Evolutionary conservation across 805 yeast species (phyloP).

Genomic region (Debaryomyces prosopidis): DNA sequence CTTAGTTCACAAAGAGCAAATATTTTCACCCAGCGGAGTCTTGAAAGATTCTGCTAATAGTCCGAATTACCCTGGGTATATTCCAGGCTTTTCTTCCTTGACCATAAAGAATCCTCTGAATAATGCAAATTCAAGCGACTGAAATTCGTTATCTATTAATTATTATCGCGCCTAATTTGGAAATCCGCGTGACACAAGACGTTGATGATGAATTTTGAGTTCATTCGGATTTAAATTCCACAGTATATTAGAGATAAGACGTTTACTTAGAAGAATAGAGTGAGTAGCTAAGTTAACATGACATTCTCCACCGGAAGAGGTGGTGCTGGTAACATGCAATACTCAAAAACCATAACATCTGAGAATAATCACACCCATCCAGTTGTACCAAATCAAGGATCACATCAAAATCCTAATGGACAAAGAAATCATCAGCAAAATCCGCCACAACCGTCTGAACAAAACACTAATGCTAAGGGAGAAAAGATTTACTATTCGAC

Average conservation of each 20-base stretch:
- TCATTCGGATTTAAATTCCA: too few species aligned
- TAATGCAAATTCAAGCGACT: too few species aligned
- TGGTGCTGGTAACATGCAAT: slow-evolving; percentile 38
- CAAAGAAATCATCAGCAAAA: slow-evolving; percentile 8
- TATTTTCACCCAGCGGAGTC: too few species aligned
- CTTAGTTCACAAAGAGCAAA: too few species aligned
- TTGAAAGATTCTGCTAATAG: too few species aligned
- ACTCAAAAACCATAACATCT: slow-evolving; percentile 15
- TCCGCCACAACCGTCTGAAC: slow-evolving; percentile 1
- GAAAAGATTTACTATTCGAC: slow-evolving; percentile 53
- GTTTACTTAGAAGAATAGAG: too few species aligned
- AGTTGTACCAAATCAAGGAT: slow-evolving; percentile 1
- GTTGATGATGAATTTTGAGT: not conserved
- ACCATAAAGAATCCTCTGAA: too few species aligned
- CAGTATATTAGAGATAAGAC: too few species aligned
- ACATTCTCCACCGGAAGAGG: slow-evolving; percentile 39
- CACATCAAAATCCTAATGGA: not conserved
- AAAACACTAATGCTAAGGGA: slow-evolving; percentile 19
- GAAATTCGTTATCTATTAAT: too few species aligned
- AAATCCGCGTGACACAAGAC: not conserved
- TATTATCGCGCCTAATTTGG: too few species aligned
- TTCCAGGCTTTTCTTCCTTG: too few species aligned
- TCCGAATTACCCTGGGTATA: too few species aligned
- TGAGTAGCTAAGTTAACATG: slow-evolving; percentile 11
- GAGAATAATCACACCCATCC: slow-evolving; percentile 17